Base-by-base conservation (phyloP, 2,329 filamentous ascomycete species). In the Pseudophaeomoniella oleicola region DNA sequence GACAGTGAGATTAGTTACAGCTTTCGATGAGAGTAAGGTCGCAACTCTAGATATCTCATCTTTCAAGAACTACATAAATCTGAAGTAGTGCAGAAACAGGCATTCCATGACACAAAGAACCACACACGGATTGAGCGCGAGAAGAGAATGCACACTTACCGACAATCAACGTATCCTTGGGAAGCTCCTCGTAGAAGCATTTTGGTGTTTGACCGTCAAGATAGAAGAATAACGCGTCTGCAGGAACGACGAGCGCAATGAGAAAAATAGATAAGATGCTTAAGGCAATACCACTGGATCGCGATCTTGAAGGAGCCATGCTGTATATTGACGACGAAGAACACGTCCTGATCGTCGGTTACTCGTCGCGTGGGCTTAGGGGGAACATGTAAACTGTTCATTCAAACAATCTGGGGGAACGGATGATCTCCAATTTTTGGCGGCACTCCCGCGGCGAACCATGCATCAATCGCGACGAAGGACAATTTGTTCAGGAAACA, bases 171-270 rank as follows among this genome's bases (percentile, higher is more conserved):
- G 90, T 96, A 60, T 94, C 88, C 69, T 96, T 94, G 46, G 90
- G 87, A 41, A 98, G 73, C 62, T 96, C 88, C 66, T 98, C 90
- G 64, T 82, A 93, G 75, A 98, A 98, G 65, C 90, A 98, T 66
- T 92, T 94, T 48, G 84, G 80, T 46, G 74, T 66, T 35, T 73
- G 72, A 52, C 81, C 83, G 57, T 96, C 86, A 59, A 96, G 78
- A 68, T 82, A 96, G 71, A 98, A 93, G 75, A 93, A 88, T 40
- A 98, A 73, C 39, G 87, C 86, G 56, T 86, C 81, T 43, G 81
- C 75, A 41, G 77, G 75, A 22, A 69, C 54, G 33, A 71, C 56
- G 42, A 69, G 54, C 48, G 63, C 60, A 59, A 87, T 66, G 42
- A 79, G 68, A 52, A 85, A 67, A 46, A 84, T 60, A 41, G 81